phyloP scores from a whole-genome alignment of 176 grass and related monocot species.

The Eragrostis nindensis region DNA sequence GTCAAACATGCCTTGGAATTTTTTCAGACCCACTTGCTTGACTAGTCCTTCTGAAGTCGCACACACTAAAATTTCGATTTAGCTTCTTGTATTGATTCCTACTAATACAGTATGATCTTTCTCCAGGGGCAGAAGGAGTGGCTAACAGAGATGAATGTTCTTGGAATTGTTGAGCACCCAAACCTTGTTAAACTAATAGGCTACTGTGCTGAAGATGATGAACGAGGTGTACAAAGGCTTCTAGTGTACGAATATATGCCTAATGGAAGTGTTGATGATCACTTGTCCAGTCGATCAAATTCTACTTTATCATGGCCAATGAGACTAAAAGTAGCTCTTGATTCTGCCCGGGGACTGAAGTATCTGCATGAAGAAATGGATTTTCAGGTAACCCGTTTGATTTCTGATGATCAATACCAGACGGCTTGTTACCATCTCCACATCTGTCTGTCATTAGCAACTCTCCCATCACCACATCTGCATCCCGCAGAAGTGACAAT shows the following conservation, averaged over 20 bases:
- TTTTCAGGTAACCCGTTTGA: slow-evolving; percentile 72
- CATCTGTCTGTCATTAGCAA: slow-evolving; percentile 3
- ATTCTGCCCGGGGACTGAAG: slow-evolving; percentile 82
- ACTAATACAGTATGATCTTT: slow-evolving; percentile 33
- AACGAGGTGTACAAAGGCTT: slow-evolving; percentile 81
- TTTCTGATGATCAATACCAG: background rate
- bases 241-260: slow-evolving; percentile 96
- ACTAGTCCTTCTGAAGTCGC: slow-evolving; percentile 25
- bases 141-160: slow-evolving; percentile 94
- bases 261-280: slow-evolving; percentile 89
- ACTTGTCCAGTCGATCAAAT: slow-evolving; percentile 64
- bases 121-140: slow-evolving; percentile 95
- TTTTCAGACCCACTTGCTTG: slow-evolving; percentile 8
- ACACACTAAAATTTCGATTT: slow-evolving; percentile 23
- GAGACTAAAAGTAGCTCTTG: slow-evolving; percentile 82
- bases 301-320: slow-evolving; percentile 87
- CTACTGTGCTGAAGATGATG: slow-evolving; percentile 93
- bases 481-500: background rate
- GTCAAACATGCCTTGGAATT: background rate
- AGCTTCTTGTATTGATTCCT: slow-evolving; percentile 9
- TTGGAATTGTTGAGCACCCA: slow-evolving; percentile 83
- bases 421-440: too few relatives aligned
- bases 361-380: slow-evolving; percentile 98
- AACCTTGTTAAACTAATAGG: slow-evolving; percentile 96
- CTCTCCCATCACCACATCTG: slow-evolving; percentile 13